Percentiles rank a stretch among this genome's conserved stretches.
These are phyloP conservation scores for Hanseniaspora taiwanica DNA, from an alignment of 805 yeast species.

Conservation along the genomic window DNA sequence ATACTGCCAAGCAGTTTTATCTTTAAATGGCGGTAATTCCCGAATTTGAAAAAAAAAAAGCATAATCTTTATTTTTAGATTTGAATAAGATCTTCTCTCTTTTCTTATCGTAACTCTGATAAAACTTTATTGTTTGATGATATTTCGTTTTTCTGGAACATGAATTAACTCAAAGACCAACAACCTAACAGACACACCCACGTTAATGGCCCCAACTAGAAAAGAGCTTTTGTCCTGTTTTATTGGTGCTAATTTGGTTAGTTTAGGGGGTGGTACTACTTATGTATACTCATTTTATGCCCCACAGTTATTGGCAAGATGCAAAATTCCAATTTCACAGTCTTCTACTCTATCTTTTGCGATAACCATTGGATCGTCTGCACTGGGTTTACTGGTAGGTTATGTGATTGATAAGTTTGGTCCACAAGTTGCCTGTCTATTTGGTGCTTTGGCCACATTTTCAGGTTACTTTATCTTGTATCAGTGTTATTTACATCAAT, in stretches of 20 bases:
- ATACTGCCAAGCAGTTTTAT: no score
- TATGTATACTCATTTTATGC: constrained; percentile 65
- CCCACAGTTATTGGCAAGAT: constrained; percentile 49
- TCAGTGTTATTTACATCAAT: constrained; percentile 29
- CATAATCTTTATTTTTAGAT: no score
- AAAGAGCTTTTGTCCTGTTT: constrained; percentile 8
- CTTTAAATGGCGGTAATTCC: no score
- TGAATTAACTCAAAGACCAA: no score
- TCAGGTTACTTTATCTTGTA: constrained; percentile 41
- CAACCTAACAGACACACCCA: not conserved
- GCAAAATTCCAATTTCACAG: constrained; percentile 43
- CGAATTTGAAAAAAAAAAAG: no score
- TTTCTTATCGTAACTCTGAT: no score
- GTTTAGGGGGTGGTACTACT: constrained; percentile 63
- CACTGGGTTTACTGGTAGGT: constrained; percentile 65
- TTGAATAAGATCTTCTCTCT: no score
- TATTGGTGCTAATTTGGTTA: constrained; percentile 30
- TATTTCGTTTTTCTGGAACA: no score
- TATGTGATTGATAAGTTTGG: constrained; percentile 49
- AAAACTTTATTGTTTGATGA: no score
- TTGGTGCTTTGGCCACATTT: constrained; percentile 44
- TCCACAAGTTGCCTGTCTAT: constrained; percentile 35
- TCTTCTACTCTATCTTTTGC: constrained; percentile 55
- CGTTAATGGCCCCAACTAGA: not conserved
- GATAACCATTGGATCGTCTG: constrained; percentile 48